A percentile compares a stretch with the other conserved stretches of the same genome.
Evolutionary conservation across 129 eudicot species (phyloP).

Genomic region (Flaveria linearis): DNA sequence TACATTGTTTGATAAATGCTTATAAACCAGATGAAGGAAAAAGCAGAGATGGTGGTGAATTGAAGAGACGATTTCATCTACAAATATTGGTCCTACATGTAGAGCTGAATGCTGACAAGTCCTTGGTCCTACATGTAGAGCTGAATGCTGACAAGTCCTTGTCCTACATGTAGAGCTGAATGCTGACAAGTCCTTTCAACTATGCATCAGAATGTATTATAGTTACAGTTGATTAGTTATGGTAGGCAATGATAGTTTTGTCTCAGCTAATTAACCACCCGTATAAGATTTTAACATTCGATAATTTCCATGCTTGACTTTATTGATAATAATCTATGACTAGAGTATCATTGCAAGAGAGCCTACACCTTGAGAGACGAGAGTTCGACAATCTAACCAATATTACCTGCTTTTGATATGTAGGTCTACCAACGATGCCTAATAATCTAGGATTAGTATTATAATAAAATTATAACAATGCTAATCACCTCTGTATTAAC

Average conservation of each 20-base stretch:
- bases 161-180: too few relatives aligned
- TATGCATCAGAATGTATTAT: not conserved
- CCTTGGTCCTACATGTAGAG: not conserved
- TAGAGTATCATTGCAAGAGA: not conserved
- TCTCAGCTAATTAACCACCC: not conserved
- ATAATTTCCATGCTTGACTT: not conserved
- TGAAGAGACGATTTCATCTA: not conserved
- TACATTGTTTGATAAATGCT: not conserved
- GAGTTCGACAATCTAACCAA: not conserved
- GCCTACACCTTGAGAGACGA: not conserved
- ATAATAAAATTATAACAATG: not conserved
- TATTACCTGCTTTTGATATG: not conserved
- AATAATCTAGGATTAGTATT: not conserved
- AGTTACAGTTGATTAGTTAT: not conserved
- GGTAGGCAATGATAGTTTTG: not conserved
- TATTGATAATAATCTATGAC: not conserved
- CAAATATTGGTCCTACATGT: not conserved
- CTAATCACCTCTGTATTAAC: not conserved
- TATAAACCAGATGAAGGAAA: not conserved
- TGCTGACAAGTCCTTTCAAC: not conserved
- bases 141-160: not conserved
- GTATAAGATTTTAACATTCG: not conserved
- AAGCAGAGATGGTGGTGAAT: not conserved
- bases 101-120: not conserved
- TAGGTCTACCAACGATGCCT: not conserved